These are phyloP conservation scores for Cercophora newfieldiana DNA, from an alignment of 495 filamentous ascomycete species.

Conservation along the genomic window DNA sequence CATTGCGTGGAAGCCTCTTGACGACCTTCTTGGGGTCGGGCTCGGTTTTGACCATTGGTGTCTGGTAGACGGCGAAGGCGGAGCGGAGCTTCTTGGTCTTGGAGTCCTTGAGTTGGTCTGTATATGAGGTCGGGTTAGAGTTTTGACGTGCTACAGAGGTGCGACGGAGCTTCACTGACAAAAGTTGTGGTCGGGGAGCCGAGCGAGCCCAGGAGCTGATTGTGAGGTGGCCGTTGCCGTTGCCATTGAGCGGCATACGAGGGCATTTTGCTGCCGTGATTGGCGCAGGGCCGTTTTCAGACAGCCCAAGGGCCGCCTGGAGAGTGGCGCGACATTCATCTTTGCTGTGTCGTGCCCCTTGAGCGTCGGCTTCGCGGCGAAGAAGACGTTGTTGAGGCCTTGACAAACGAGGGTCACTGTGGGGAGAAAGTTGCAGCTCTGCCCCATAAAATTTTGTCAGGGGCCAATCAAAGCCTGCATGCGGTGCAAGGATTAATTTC, in stretches of 20 bases:
- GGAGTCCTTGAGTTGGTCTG: constrained; percentile 28
- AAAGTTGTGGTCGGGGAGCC: constrained; percentile 35
- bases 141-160: not conserved
- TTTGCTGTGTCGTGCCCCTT: constrained; percentile 24
- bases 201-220: constrained; percentile 17
- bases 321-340: constrained; percentile 60
- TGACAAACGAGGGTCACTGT: constrained; percentile 12
- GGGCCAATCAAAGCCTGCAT: constrained; percentile 8
- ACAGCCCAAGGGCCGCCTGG: constrained; percentile 65
- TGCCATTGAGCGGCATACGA: constrained; percentile 36
- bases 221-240: constrained; percentile 31
- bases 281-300: constrained; percentile 59
- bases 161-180: constrained; percentile 24
- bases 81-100: constrained; percentile 33
- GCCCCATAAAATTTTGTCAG: constrained; percentile 12
- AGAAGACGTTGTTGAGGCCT: constrained; percentile 15
- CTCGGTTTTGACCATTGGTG: constrained; percentile 31
- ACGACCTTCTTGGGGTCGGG: constrained; percentile 12
- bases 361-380: constrained; percentile 18
- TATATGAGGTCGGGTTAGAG: not conserved
- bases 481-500: not conserved
- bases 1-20: constrained; percentile 8
- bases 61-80: constrained; percentile 51
- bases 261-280: constrained; percentile 41
- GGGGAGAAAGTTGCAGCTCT: constrained; percentile 1